Base-by-base conservation (phyloP, 129 eudicot species). In the Arctium minus region DNA sequence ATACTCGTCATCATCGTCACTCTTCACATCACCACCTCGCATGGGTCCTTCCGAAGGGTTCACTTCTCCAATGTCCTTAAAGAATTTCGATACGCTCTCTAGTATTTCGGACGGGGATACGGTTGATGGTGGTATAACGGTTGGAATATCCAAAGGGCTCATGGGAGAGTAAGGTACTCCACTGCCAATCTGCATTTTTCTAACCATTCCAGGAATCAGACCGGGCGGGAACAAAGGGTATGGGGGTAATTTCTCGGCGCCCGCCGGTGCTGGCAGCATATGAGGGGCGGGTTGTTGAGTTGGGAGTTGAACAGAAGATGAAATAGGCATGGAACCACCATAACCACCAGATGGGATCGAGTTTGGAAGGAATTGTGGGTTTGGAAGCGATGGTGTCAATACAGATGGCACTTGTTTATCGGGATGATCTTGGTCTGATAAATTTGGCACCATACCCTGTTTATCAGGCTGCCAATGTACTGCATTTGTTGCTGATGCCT, bases 141-240 rank as follows among this genome's bases (percentile, higher is more conserved):
- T 96, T n/a, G 99, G 99, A 60, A 96, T 96, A 84, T 94, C 98
- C 10, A 94, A 76, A 39, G 98, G 98, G 86, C 99, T 96, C 96
- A 96, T 88, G 32, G 99, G 97, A 70, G 99, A 96, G 83, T 96
- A 96, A 5, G 99, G 99, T 22, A 96, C 99, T 74, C 99, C 98
- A 62, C 98, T 93, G 8, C 99, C 99, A 33, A 96, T 92, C 83
- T 96, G 99, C 97, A 93, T 92, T 65, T 96, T 96, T 42, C 97
- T 80, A 31, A 96, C 98, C 99, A 96, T 96, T 81, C 99, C 97
- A 1, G 99, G 99, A 33, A 96, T 92, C 36, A 96, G 89, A 75
- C 99, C 99, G 6, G 99, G 99, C 0, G 99, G 99, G 85, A 96
- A 96, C 56, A 96, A 79, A 46, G 99, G 99, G 81, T 96, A 93